Base-by-base conservation (phyloP, 2,329 filamentous ascomycete genomes). In the Aspergillus quadrilineatus region DNA sequence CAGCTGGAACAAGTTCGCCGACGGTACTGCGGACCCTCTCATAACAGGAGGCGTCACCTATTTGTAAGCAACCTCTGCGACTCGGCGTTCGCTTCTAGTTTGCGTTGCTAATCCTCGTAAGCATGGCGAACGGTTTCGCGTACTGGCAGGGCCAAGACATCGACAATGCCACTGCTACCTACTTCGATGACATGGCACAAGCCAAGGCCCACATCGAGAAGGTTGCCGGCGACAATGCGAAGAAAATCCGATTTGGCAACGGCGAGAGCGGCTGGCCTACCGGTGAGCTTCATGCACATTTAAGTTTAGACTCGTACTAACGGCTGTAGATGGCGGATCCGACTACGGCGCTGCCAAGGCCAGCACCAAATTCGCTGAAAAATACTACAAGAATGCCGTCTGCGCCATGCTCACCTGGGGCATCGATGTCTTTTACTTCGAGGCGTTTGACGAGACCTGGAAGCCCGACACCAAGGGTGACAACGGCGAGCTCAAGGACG, bases 381-480 rank as follows among this genome's bases (percentile, higher is more conserved):
- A 73, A 26, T 90, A 84, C 77, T 89, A 80, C 77, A 75, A 82
- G 64, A 70, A 82, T 45, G 84, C 80, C 61, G 81, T 89, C 66
- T 89, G 87, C 71, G 81, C 80, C 50, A 80, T 87, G 67, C 74
- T 88, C 36, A 79, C 78, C 60, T 88, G 85, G 84, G 85, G 84
- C 58, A 79, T 85, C 61, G 88, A 89, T 65, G 82, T 85, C 54
- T 89, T 89, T 76, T 87, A 83, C 75, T 90, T 90, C 64, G 87
- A 89, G 79, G 86, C 86, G 43, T 89, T 88, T 64, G 87, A 89
- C 65, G 87, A 90, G 81, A 77, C 82, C 57, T 88, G 85, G 84
- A 89, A 89, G 82, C 85, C 86, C 53, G 71, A 78, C 44, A 82
- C 80, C 62, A 73, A 81, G 59, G 87, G 87, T 65, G 81, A 87